Conservation (phyloP, 306 rosid genomes). For the Quercus gilva region DNA sequence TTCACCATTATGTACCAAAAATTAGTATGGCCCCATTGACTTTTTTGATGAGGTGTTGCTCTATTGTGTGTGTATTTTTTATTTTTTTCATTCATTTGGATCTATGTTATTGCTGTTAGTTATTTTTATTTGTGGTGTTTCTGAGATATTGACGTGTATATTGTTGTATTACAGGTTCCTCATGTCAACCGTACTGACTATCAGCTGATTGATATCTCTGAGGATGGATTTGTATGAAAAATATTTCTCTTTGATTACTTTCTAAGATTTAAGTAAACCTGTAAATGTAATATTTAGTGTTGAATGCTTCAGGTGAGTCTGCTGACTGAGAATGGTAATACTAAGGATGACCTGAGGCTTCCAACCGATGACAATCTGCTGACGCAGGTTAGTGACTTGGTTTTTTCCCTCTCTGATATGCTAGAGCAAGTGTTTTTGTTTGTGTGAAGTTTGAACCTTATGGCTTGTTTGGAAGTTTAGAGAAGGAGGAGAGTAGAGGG, state of each 20-base stretch:
- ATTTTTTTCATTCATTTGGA: neutral
- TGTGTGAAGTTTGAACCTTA: neutral
- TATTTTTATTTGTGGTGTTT: neutral
- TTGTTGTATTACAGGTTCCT: slow-evolving; percentile 61
- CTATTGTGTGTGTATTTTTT: neutral
- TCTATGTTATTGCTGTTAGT: neutral
- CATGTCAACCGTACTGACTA: slow-evolving; percentile 95
- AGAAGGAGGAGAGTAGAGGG: no score
- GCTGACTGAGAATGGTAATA: slow-evolving; percentile 85
- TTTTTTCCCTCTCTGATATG: neutral
- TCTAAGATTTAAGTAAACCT: neutral
- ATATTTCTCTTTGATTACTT: neutral
- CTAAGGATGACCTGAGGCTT: slow-evolving; percentile 95
- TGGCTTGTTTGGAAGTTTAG: no score
- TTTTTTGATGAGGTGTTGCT: no score
- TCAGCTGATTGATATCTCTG: slow-evolving; percentile 94
- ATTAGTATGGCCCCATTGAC: no score
- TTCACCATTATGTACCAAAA: no score
- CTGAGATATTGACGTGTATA: neutral
- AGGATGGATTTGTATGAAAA: slow-evolving; percentile 91
- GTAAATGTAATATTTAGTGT: slow-evolving; percentile 5
- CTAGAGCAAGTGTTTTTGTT: neutral
- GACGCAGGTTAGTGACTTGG: slow-evolving; percentile 52
- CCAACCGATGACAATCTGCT: slow-evolving; percentile 91
- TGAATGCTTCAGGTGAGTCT: slow-evolving; percentile 70